Evolutionary conservation across 1,284 basidiomycete species (phyloP), one percentile per base, ranked within the genome.

Genomic region (Caloboletus firmus): DNA sequence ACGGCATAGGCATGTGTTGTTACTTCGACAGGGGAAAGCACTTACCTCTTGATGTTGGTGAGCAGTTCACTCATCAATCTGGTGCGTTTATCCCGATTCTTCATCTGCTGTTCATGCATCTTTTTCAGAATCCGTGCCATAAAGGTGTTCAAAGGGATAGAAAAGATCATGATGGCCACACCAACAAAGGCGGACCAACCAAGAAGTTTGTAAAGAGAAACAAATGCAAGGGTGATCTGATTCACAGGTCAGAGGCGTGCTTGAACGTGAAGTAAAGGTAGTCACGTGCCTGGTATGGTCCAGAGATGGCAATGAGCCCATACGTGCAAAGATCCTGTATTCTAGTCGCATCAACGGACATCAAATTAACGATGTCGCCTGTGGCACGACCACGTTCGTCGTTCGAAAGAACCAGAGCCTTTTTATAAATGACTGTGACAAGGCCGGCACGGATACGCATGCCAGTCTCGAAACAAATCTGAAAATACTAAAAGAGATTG

Each of bases 151-250:
- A 94, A 65, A 2, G 94, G 94, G 49, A 91, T 76, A 0, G 87
- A 88, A 51, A 93, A 68, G 41, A 94, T 70, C 93, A 98, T 97
- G 67, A 98, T 88, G 0, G 79, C 93, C 4, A 98, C 92, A 12
- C 95, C 95, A 47, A 93, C 89, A 63, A 98, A 95, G 0, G 91
- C 88, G 17, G 91, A 82, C 93, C 93, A 96, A 4, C 95, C 95
- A 20, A 98, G 82, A 20, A 98, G 83, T 59, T 85, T 79, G 70
- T 94, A 94, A 4, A 98, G 79, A 7, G 91, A 95, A 34, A 97
- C 72, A 69, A 98, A 98, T 0, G 95, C 95, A 13, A 98, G 78
- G 8, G 76, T 81, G 59, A 98, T 92, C 85, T 92, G 61, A 31
- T 40, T 22, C 15, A 4, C 30, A 1, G 24, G 26, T 62, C 37